A percentile compares a stretch with the other conserved stretches of the same genome.
These are phyloP conservation scores for Paspalum vaginatum DNA, from an alignment of 176 grass and related monocot species.

Conservation along the genomic window DNA sequence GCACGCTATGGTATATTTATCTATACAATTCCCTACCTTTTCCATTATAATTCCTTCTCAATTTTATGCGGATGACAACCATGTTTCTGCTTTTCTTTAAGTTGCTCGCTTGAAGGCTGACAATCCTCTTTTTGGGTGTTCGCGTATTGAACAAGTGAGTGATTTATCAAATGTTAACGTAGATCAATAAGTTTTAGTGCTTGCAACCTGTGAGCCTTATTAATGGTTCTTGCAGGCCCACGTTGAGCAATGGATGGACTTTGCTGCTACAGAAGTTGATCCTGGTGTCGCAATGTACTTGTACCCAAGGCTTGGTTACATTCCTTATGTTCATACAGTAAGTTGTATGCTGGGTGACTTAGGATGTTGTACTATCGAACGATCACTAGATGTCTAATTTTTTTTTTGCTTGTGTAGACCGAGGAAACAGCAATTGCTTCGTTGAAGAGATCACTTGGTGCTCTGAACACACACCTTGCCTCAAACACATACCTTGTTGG, in stretches of 20 bases:
- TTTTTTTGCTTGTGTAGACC: constrained; percentile 37
- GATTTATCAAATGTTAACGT: constrained; percentile 9
- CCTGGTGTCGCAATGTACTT: constrained; percentile 58
- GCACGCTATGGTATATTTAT: constrained; percentile 76
- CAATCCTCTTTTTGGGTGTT: constrained; percentile 66
- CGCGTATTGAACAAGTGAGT: constrained; percentile 88
- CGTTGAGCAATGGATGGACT: constrained; percentile 95
- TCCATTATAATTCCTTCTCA: not conserved
- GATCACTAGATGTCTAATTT: not conserved
- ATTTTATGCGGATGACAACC: not conserved
- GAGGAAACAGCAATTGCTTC: constrained; percentile 68
- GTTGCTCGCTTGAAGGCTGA: constrained; percentile 78
- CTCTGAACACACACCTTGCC: constrained; percentile 74
- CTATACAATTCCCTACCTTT: not conserved
- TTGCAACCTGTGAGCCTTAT: not conserved
- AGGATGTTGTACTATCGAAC: not conserved
- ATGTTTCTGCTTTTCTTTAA: constrained; percentile 34
- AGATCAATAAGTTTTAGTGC: not conserved
- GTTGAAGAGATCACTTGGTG: constrained; percentile 70
- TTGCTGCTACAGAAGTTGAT: constrained; percentile 76
- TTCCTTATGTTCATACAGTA: constrained; percentile 52
- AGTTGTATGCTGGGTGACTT: constrained; percentile 20
- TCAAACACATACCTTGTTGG: constrained; percentile 78
- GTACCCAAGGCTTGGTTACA: constrained; percentile 70
- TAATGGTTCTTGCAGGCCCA: constrained; percentile 51